Evolutionary conservation across 495 filamentous ascomycete species (phyloP), one percentile per base, ranked within the genome.

Genomic region (Xylaria acuta): DNA sequence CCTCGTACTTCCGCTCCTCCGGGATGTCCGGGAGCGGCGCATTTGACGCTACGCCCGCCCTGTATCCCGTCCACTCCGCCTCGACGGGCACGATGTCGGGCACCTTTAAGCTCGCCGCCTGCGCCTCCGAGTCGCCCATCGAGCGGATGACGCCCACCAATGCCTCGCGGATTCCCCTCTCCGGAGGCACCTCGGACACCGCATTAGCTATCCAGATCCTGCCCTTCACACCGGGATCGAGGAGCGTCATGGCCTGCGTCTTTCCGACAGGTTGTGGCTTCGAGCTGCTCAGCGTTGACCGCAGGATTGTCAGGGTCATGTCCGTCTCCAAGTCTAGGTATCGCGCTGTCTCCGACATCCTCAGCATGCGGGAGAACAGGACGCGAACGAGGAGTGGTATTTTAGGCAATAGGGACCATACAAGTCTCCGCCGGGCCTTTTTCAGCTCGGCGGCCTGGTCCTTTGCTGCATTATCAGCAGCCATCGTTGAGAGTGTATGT

Each of bases 1-100:
- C 85, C 62, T 81, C 82, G 79, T 94, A 98, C 76, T 93, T 94
- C 73, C 91, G 86, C 64, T 84, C 82, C 74, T 97, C 92, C 1
- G 89, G 85, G 38, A 93, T 84, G 5, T 85, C 82, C 0, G 90
- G 90, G 64, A 86, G 84, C 11, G 81, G 81, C 6, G 85, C 83
- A 22, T 90, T 84, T 62, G 86, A 83, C 14, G 83, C 83, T 27
- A 88, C 92, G 22, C 82, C 86, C 8, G 81, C 80, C 43, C 93
- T 86, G 78, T 91, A 90, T 0, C 92, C 94, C 7, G 93, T 93
- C 95, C 95, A 98, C 78, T 98, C 95, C 4, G 90, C 95, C 75
- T 93, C 91, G 2, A 95, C 88, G 5, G 88, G 82, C 0, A 78
- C 78, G 1, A 91, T 78, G 0, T 82, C 83, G 0, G 92, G 90